A percentile compares a stretch with the other conserved stretches of the same genome.
phyloP scores from a whole-genome alignment of 2,329 filamentous ascomycete species.

The Emydomyces testavorans region DNA sequence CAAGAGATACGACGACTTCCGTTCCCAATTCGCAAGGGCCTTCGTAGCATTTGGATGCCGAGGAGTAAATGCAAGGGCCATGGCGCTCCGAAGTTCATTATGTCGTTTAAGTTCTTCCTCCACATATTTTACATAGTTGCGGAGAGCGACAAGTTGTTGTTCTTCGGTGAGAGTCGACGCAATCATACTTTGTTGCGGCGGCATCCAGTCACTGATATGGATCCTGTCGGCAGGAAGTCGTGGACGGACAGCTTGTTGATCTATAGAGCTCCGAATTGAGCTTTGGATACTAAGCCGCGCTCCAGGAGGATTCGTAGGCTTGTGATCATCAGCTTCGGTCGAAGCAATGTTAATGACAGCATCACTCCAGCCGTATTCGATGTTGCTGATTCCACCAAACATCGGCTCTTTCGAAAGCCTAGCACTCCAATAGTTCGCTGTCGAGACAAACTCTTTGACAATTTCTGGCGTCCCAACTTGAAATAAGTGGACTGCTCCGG shows the following conservation, averaged over 20 bases:
- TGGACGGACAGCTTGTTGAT: constrained; percentile 50
- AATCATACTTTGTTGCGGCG: constrained; percentile 82
- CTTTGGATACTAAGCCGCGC: constrained; percentile 46
- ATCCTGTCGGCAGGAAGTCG: constrained; percentile 77
- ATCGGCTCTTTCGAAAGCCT: constrained; percentile 87
- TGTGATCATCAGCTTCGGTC: constrained; percentile 43
- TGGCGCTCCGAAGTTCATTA: constrained; percentile 74
- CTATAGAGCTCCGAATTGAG: constrained; percentile 54
- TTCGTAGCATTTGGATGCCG: constrained; percentile 67
- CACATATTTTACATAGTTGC: constrained; percentile 69
- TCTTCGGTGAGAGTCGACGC: constrained; percentile 65
- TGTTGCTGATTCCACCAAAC: constrained; percentile 84
- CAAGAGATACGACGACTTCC: constrained; percentile 82
- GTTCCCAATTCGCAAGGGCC: constrained; percentile 94
- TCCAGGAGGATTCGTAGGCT: constrained; percentile 24
- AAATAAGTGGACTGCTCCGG: constrained; percentile 93
- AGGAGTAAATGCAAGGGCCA: constrained; percentile 81
- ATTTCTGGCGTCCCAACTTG: constrained; percentile 93
- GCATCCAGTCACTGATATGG: constrained; percentile 74
- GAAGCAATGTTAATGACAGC: constrained; percentile 65
- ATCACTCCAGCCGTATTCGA: constrained; percentile 96
- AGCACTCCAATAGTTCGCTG: constrained; percentile 96
- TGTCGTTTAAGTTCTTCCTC: constrained; percentile 77
- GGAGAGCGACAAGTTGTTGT: constrained; percentile 66
- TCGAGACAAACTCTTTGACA: constrained; percentile 83